Evolutionary conservation across 371 early-diverging fungal genomes (phyloP).

Genomic region (Umbelopsis sp.): DNA sequence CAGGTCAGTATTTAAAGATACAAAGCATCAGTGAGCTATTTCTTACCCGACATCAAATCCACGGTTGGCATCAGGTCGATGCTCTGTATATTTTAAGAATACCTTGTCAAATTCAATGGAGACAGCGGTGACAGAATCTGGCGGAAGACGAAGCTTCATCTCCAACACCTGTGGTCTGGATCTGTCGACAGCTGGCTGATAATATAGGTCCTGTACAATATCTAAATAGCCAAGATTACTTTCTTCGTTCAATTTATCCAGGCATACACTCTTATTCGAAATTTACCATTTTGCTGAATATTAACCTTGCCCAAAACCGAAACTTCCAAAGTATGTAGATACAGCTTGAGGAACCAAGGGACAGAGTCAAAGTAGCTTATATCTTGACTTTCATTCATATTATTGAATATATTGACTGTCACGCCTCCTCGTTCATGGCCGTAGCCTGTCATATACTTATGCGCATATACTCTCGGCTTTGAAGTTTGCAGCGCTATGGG

Average conservation of each 20-base stretch:
- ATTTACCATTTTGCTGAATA: slow-evolving; percentile 20
- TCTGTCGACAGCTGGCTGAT: slow-evolving; percentile 80
- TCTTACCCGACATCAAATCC: slow-evolving; percentile 89
- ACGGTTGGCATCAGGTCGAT: slow-evolving; percentile 95
- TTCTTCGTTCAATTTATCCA: neutral
- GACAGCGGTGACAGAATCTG: slow-evolving; percentile 67
- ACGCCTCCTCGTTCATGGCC: slow-evolving; percentile 90
- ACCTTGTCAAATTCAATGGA: slow-evolving; percentile 85
- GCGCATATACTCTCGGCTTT: slow-evolving; percentile 63
- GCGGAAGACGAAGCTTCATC: slow-evolving; percentile 67
- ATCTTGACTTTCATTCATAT: slow-evolving; percentile 40
- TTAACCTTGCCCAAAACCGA: slow-evolving; percentile 38
- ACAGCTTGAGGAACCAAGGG: slow-evolving; percentile 92
- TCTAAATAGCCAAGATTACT: slow-evolving; percentile 21
- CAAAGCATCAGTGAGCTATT: too few species aligned
- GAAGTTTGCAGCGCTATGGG: slow-evolving; percentile 35
- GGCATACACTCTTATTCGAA: neutral
- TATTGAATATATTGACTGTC: slow-evolving; percentile 71
- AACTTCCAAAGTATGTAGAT: slow-evolving; percentile 82
- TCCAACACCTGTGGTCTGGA: slow-evolving; percentile 84
- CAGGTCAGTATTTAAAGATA: too few species aligned
- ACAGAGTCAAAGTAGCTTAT: slow-evolving; percentile 77
- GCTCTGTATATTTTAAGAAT: slow-evolving; percentile 92
- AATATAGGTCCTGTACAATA: slow-evolving; percentile 55
- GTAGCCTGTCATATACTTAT: slow-evolving; percentile 79